phyloP scores from a whole-genome alignment of 2,329 filamentous ascomycete species.

The Claviceps paspali region DNA sequence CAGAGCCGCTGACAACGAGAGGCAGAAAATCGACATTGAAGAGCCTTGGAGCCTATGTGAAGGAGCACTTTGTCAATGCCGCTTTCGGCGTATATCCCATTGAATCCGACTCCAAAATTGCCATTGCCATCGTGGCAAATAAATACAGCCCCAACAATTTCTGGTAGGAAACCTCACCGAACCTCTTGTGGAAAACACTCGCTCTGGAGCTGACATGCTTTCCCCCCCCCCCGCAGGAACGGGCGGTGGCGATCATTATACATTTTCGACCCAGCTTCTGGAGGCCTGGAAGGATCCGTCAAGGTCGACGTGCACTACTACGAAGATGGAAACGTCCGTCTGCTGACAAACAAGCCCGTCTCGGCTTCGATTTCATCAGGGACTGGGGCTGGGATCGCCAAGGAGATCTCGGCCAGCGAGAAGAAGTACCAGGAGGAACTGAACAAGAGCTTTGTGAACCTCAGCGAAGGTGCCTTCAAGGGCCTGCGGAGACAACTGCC shows the following conservation, averaged over 20 bases:
- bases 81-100: slow-evolving; percentile 72
- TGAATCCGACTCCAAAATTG: slow-evolving; percentile 59
- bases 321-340: slow-evolving; percentile 92
- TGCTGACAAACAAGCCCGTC: slow-evolving; percentile 74
- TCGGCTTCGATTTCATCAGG: slow-evolving; percentile 44
- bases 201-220: no score
- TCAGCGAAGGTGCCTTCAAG: slow-evolving; percentile 95
- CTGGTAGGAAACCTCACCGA: no score
- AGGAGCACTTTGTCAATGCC: slow-evolving; percentile 77
- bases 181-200: no score
- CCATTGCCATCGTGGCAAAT: slow-evolving; percentile 77
- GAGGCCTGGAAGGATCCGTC: slow-evolving; percentile 59
- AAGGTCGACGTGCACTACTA: slow-evolving; percentile 98
- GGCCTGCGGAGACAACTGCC: slow-evolving; percentile 80
- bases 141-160: slow-evolving; percentile 98
- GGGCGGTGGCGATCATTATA: slow-evolving; percentile 91
- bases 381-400: slow-evolving; percentile 53
- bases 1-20: slow-evolving; percentile 1
- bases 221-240: no score
- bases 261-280: slow-evolving; percentile 55
- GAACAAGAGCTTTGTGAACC: slow-evolving; percentile 72
- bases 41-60: slow-evolving; percentile 56
- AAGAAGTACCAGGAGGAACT: slow-evolving; percentile 93
- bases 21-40: slow-evolving; percentile 70
- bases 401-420: slow-evolving; percentile 65